Evolutionary conservation across 2,329 filamentous ascomycete genomes (phyloP).

Genomic region (Colletotrichum theobromicola): DNA sequence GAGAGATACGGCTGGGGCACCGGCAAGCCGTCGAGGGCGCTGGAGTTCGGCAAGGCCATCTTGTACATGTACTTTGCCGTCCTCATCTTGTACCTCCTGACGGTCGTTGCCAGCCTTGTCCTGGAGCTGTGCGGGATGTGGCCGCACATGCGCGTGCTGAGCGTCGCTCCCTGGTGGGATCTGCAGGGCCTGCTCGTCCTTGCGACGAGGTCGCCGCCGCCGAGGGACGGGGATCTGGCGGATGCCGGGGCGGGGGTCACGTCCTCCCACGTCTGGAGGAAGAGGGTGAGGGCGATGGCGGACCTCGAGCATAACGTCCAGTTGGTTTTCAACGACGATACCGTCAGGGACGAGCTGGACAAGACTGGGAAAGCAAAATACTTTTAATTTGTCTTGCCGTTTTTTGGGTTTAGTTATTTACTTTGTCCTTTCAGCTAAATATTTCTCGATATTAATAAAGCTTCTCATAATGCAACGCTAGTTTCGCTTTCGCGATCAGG

Average conservation of each 20-base stretch:
- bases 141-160: background rate
- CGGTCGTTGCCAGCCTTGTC: background rate
- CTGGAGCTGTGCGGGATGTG: background rate
- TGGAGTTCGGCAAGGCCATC: background rate
- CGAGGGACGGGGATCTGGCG: background rate
- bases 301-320: background rate
- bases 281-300: background rate
- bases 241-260: background rate
- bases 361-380: background rate
- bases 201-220: background rate
- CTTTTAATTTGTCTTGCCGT: too few relatives aligned
- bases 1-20: background rate
- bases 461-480: too few relatives aligned
- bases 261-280: background rate
- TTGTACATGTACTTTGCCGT: background rate
- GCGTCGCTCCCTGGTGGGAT: background rate
- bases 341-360: background rate
- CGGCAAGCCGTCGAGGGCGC: background rate
- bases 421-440: too few relatives aligned
- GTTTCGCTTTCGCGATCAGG: too few relatives aligned
- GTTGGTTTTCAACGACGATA: background rate
- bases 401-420: too few relatives aligned
- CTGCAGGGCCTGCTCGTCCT: conserved; percentile 1
- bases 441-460: too few relatives aligned
- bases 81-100: background rate